phyloP scores from a whole-genome alignment of 768 basidiomycete genomes.

The Coprinopsis sp. region DNA sequence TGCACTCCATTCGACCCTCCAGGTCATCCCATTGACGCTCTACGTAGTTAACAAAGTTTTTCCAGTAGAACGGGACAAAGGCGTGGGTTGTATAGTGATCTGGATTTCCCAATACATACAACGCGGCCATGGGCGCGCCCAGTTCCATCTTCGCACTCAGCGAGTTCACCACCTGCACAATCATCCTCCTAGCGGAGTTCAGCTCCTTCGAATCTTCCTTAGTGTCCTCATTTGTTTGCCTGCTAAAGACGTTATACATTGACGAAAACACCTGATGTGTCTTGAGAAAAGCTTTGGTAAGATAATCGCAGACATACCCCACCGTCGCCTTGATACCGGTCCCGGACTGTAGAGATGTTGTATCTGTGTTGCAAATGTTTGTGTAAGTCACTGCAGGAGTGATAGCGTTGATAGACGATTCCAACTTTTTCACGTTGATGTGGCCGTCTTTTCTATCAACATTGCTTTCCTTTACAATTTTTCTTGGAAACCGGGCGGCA shows the following conservation, averaged over 20 bases:
- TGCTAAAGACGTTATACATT: background rate
- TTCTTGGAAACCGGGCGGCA: background rate
- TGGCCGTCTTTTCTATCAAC: background rate
- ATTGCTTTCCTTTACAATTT: background rate
- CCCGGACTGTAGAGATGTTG: background rate
- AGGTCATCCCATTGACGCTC: slow-evolving; percentile 1
- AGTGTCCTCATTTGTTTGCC: background rate
- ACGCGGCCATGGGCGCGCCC: slow-evolving; percentile 26
- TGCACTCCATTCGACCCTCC: too few relatives aligned
- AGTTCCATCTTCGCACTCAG: slow-evolving; percentile 27
- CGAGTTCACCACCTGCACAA: slow-evolving; percentile 19
- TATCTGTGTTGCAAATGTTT: background rate
- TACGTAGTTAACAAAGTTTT: slow-evolving; percentile 6
- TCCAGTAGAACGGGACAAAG: slow-evolving; percentile 28
- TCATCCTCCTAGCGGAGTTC: slow-evolving; percentile 3
- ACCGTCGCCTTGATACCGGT: background rate
- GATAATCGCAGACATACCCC: background rate
- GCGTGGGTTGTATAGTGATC: slow-evolving; percentile 29
- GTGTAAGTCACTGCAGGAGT: background rate
- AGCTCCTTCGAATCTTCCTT: background rate
- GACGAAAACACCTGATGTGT: slow-evolving; percentile 4
- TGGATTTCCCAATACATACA: slow-evolving; percentile 25
- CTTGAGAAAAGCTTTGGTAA: background rate
- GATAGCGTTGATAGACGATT: background rate
- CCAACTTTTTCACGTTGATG: background rate